Base-by-base conservation (phyloP, 441 rosid species). In the Daphne laureola region DNA sequence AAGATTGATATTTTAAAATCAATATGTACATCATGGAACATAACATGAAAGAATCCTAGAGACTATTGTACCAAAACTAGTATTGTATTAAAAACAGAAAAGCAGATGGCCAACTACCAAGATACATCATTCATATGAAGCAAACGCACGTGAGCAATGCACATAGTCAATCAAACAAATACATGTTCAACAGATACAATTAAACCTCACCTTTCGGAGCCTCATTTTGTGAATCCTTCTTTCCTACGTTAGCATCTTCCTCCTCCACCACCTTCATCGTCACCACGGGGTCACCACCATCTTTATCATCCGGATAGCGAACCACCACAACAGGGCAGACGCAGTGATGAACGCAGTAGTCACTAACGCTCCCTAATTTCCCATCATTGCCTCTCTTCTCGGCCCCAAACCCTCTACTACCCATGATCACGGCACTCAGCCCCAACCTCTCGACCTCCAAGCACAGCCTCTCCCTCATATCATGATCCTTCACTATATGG, bases 241-340 rank as follows among this genome's bases (percentile, higher is more conserved):
- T 50, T 2, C 38, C 38, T 70, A 31, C 14, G 11, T 14, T 11
- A 2, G 4, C 49, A 13, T 53, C 73, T 46, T 64, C 84, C 17
- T 59, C 87, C 16, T 69, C 87, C 13, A 54, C 63, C 3, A 69
- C 59, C 69, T 70, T 84, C 44, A 79, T 64, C 5, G 79, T 73
- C 49, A 79, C 82, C 8, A 73, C 62, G 0, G 80, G 74, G 49
- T 77, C 69, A 6, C 61, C 65, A 0, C 72, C 70, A 18, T 89
- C 95, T 59, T 82, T 84, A 15, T 82, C 95, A 3, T 89, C 93
- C 6, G 93, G 86, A 58, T 74, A 75, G 50, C 97, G 71, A 46
- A 89, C 93, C 8, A 89, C 95, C 15, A 89, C 93, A 8, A 89
- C 97, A 0, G 95, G 97, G 48, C 97, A 89, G 40, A 83, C 80